A percentile compares a stretch with the other conserved stretches of the same genome.
Conservation (phyloP, 805 yeast genomes). For the Nematodospora valgi region DNA sequence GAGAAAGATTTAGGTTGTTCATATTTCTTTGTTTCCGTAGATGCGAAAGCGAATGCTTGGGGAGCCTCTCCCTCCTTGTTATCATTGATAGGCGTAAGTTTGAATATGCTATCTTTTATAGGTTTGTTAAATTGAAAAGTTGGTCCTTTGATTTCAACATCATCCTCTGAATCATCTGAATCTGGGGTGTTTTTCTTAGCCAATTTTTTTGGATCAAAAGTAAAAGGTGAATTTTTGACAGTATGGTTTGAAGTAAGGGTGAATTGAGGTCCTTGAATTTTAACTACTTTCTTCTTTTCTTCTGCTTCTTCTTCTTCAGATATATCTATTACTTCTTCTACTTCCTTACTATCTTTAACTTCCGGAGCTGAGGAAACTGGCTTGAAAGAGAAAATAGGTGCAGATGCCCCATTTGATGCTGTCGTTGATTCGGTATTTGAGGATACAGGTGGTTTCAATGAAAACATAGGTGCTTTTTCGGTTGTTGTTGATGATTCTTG, state of each 20-base stretch:
- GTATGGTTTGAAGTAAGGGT: slow-evolving; percentile 25
- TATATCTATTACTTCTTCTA: slow-evolving; percentile 9
- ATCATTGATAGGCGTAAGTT: slow-evolving; percentile 13
- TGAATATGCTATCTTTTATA: slow-evolving; percentile 34
- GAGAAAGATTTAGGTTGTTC: slow-evolving; percentile 3
- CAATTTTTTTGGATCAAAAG: slow-evolving; percentile 32
- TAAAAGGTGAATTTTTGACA: slow-evolving; percentile 33
- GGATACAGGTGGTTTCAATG: slow-evolving; percentile 1
- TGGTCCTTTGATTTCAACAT: slow-evolving; percentile 72
- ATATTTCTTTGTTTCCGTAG: slow-evolving; percentile 4
- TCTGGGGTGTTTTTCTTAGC: slow-evolving; percentile 18
- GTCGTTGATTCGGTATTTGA: background rate
- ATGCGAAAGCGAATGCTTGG: slow-evolving; percentile 1
- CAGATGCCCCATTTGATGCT: background rate
- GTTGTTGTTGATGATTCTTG: background rate
- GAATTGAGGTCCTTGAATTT: slow-evolving; percentile 37
- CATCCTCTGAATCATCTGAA: slow-evolving; percentile 57
- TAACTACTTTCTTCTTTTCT: slow-evolving; percentile 22
- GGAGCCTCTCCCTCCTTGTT: slow-evolving; percentile 12
- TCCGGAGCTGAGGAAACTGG: background rate
- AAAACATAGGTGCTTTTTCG: background rate
- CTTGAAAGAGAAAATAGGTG: background rate
- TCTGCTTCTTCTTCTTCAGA: slow-evolving; percentile 26
- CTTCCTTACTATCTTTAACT: background rate
- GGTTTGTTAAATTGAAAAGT: slow-evolving; percentile 46